phyloP scores from a whole-genome alignment of 2,329 filamentous ascomycete species.

The Chaetomiaceae sp. region DNA sequence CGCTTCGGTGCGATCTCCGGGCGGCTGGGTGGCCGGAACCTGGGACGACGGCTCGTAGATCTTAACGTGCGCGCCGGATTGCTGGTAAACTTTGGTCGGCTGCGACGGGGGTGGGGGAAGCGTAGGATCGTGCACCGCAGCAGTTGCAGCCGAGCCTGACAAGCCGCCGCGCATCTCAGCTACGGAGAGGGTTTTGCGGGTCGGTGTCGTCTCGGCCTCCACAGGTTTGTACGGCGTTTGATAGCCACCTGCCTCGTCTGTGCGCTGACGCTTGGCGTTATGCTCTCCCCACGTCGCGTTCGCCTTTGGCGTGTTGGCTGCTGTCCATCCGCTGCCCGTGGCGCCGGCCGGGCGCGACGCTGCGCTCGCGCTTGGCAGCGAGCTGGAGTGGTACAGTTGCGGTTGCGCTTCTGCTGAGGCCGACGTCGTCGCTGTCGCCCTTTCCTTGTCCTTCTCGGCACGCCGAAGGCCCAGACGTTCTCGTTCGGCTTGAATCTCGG shows the following conservation, averaged over 20 bases:
- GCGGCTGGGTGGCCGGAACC: not conserved
- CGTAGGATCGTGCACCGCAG: constrained; percentile 33
- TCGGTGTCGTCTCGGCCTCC: constrained; percentile 18
- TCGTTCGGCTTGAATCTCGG: constrained; percentile 39
- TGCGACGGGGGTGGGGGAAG: constrained; percentile 20
- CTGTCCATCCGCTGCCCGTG: constrained; percentile 18
- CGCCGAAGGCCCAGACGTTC: constrained; percentile 35
- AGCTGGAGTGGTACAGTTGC: not conserved
- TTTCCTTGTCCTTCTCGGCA: constrained; percentile 18
- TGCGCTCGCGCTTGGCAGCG: not conserved
- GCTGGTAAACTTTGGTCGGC: constrained; percentile 15
- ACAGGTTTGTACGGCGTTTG: constrained; percentile 10
- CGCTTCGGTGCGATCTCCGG: not conserved
- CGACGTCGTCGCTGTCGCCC: not conserved
- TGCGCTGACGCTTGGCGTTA: constrained; percentile 25
- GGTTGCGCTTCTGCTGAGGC: not conserved
- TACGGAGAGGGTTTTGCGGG: constrained; percentile 19
- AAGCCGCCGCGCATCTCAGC: constrained; percentile 32
- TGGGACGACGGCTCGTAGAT: constrained; percentile 10
- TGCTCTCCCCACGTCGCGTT: constrained; percentile 18
- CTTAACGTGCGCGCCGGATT: constrained; percentile 10
- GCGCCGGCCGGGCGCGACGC: not conserved
- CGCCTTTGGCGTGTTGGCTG: constrained; percentile 19
- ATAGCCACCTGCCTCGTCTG: constrained; percentile 18
- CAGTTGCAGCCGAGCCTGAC: constrained; percentile 31